Base-by-base conservation (phyloP, 1,284 basidiomycete species). In the Ganoderma resinaceum region DNA sequence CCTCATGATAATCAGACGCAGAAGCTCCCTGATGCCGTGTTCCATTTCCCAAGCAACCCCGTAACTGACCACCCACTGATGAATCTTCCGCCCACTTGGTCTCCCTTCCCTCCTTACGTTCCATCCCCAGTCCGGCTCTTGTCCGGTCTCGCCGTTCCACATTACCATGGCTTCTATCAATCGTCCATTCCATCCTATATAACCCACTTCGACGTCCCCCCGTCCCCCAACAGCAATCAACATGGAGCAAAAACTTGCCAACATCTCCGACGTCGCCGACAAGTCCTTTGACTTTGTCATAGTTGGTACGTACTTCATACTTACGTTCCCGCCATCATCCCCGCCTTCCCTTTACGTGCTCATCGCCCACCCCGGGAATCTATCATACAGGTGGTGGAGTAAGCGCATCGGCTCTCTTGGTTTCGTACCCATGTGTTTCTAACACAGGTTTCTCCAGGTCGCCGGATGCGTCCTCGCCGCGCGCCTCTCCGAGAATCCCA, bases 401-500 rank as follows among this genome's bases (percentile, higher is more conserved):
- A 49, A 49, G 46, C 46, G 8, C 23, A 4, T 9, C 23, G 23
- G 18, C 16, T 16, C 40, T 40, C n/a, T 2, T 8, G 4, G 46
- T 49, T 26, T 14, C 9, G 23, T 26, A 49, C 14, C 46, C 46
- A 49, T 12, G 12, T 49, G 23, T 49, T 2, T 49, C 38, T 42
- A 26, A 33, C 3, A 23, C 40, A 23, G 8, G 7, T 49, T 14
- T 20, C 18, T 42, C 2, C 53, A 69, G 68, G 31, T 69, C 8
- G 57, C 68, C 1, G 68, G 68, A 18, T 69, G 68, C n/a, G 68
- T 63, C 31, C 57, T 73, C 1, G 72, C 73, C 0, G 61, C 66
- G 9, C 52, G 72, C 8, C 62, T 74, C 26, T 70, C 57, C 43
- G 70, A 73, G 62, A 61, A 73, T 40, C 66, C 69, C 3, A 43